Evolutionary conservation across 495 filamentous ascomycete genomes (phyloP).

Genomic region (Penicillium crystallinum): DNA sequence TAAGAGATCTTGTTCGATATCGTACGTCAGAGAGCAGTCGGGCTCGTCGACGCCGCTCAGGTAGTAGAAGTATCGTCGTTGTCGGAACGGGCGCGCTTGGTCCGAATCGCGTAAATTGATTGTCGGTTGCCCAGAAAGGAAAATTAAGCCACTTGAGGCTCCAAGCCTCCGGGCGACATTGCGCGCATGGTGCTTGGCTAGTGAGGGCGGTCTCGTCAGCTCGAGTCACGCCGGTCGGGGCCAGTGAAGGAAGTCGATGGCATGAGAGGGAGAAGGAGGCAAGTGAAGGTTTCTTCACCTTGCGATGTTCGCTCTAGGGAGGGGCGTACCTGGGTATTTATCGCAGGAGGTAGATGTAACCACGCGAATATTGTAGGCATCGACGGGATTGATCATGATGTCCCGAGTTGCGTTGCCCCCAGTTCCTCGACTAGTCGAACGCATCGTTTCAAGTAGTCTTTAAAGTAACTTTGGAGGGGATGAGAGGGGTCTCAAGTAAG

Average conservation of each 20-base stretch:
- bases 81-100: conserved; percentile 68
- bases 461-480: not conserved
- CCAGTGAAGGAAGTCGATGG: not conserved
- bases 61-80: conserved; percentile 93
- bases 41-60: conserved; percentile 76
- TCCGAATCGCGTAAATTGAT: conserved; percentile 75
- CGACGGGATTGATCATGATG: conserved; percentile 24
- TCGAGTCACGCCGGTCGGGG: conserved; percentile 6
- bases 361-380: conserved; percentile 32
- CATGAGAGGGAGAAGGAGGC: conserved; percentile 2
- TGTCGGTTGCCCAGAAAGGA: conserved; percentile 75
- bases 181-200: conserved; percentile 77
- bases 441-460: conserved; percentile 7
- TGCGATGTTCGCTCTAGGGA: conserved; percentile 2
- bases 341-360: conserved; percentile 29
- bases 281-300: conserved; percentile 1
- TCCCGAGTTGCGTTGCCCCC: conserved; percentile 9
- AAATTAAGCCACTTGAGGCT: conserved; percentile 62
- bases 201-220: conserved; percentile 10
- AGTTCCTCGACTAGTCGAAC: conserved; percentile 5
- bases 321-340: conserved; percentile 38
- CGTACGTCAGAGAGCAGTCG: conserved; percentile 81
- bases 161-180: conserved; percentile 65
- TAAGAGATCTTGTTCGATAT: conserved; percentile 62
- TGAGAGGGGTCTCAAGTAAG: conserved; percentile 20